Evolutionary conservation across 176 grass and related monocot species (phyloP), one percentile per base, ranked within the genome.

Genomic region (Zoysia pacifica): DNA sequence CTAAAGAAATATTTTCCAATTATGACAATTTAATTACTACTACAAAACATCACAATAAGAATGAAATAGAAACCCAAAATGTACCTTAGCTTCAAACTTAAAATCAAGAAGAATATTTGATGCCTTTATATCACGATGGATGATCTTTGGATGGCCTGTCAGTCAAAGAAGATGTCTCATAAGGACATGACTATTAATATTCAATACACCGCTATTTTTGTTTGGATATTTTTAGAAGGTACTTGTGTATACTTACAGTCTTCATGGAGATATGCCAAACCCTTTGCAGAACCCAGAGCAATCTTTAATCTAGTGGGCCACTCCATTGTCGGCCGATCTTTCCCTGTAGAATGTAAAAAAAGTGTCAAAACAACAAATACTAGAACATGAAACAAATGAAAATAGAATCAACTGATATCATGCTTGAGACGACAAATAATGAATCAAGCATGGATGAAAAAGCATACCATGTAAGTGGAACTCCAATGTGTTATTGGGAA

Each of bases 51-150:
- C 47, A 83, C 2, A 16, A 74, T 15, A 74, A 9, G 44, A 58
- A 72, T 10, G 39, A 87, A 78, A 82, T 40, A 35, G 28, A 75
- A 75, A 83, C 69, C 13, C 38, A 85, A 36, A 50, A 47, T 55
- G 11, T 79, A 96, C 93, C 90, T 88, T 88, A 58, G 93, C 82
- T 89, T 92, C 87, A 79, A 89, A 96, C 44, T 92, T 77, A 56
- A 90, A 87, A 69, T 96, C 90, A 74, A 96, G 75, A 77, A 96
- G 87, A 90, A 96, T 96, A 78, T 96, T 96, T 79, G 90, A 19
- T 54, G 72, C 59, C 75, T 96, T 96, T 62, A 96, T 90, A 79
- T 92, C 93, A 74, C 93, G 89, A 50, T 95, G 93, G 58, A 95
- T 90, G 73, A 95, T 92, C 78, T 91, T 90, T 15, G 90, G 93